Evolutionary conservation across 139 green algal genomes (phyloP).

Genomic region (Asterochloris sp.): DNA sequence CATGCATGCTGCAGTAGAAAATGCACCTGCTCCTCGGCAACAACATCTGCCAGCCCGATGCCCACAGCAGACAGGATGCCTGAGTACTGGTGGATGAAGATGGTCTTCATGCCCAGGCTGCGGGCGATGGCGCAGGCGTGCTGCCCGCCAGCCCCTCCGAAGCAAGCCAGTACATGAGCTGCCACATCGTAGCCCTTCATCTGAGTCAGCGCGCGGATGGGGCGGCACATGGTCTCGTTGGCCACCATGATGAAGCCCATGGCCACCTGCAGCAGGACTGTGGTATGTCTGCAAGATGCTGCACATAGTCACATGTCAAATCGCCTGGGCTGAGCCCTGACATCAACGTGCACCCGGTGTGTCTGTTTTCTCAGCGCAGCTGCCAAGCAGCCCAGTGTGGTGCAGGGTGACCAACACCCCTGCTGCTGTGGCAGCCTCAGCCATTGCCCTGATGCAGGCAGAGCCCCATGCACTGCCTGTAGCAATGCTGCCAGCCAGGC

Average conservation of each 20-base stretch:
- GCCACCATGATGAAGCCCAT: conserved; percentile 92
- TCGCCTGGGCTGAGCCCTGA: too few relatives aligned
- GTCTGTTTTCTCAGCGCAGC: too few relatives aligned
- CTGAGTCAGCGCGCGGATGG: conserved; percentile 90
- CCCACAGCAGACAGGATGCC: conserved; percentile 93
- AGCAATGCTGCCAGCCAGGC: too few relatives aligned
- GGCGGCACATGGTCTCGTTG: conserved; percentile 98
- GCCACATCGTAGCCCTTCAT: conserved; percentile 89
- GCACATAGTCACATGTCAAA: neutral
- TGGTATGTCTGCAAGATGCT: neutral
- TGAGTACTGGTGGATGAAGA: conserved; percentile 89
- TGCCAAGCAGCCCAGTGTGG: too few relatives aligned
- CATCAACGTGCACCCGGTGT: too few relatives aligned
- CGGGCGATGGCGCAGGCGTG: conserved; percentile 93
- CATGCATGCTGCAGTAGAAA: too few relatives aligned
- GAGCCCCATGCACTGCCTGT: too few relatives aligned
- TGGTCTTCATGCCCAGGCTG: conserved; percentile 86
- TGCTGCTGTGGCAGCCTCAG: too few relatives aligned
- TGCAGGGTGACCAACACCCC: too few relatives aligned
- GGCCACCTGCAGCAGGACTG: conserved; percentile 40
- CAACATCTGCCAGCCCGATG: conserved; percentile 92
- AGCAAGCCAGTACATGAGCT: conserved; percentile 88
- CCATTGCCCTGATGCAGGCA: too few relatives aligned
- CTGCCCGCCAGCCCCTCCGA: conserved; percentile 95
- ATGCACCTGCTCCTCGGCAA: conserved; percentile 78